Evolutionary conservation across 1,284 basidiomycete genomes (phyloP), one percentile per base, ranked within the genome.

Genomic region (Melampsora larici-populina): DNA sequence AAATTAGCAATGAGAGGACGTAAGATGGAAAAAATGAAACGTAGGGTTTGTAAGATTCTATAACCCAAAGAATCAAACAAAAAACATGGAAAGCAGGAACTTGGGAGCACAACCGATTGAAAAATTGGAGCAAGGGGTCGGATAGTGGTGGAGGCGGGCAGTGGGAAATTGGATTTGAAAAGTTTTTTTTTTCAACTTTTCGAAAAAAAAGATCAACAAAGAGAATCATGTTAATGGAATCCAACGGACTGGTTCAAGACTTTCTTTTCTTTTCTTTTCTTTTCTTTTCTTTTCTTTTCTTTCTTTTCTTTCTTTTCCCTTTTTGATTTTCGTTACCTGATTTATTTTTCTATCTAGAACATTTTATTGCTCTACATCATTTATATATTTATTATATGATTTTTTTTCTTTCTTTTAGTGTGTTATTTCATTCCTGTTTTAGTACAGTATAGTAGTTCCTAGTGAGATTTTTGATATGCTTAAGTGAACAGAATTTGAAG

Each of bases 1-100:
- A 89, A 89, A 83, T 93, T 96, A 86, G 92, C 93, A 82, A 88
- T 95, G 88, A 89, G 73, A 66, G 72, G 64, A 26, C 63, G 49
- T 40, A 74, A 79, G 60, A 65, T 65, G 46, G 60, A 77, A 46
- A 72, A 64, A 48, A 69, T 58, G 67, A 55, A 67, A 66, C 29
- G 71, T 7, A 49, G 73, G 64, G 69, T 76, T 58, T 68, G 74
- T 49, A 69, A 69, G 58, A 76, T 76, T 33, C 49, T 76, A 69
- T 76, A 64, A 75, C 18, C 29, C 2, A 11, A n/a, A 11, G 26
- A 58, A 24, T 5, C 13, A 11, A n/a, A n/a, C 11, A 24, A 58
- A 58, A 15, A n/a, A 58, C 1, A 58, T 6, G 6, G 11, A 11
- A 43, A 43, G 13, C 1, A 4, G 11, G 11, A 13, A 43, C 11